These are phyloP conservation scores for Cordyceps cicadae DNA, from an alignment of 2,329 filamentous ascomycete genomes.

Conservation along the genomic window DNA sequence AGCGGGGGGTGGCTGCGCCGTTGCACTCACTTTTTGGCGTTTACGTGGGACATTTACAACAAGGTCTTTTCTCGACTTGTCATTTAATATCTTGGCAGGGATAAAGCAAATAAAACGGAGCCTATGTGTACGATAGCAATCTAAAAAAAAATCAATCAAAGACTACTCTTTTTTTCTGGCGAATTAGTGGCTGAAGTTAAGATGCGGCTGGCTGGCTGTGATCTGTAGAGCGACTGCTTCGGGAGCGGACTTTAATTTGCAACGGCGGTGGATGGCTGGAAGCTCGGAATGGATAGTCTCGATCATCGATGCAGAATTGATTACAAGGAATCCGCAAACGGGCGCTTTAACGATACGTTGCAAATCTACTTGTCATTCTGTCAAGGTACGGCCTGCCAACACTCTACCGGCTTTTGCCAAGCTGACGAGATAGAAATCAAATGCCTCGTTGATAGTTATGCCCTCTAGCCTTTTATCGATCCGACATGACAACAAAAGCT, in stretches of 20 bases:
- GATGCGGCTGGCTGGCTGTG: not conserved
- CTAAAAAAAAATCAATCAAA: not conserved
- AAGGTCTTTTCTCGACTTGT: not conserved
- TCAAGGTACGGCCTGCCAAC: too few species aligned
- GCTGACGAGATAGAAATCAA: too few species aligned
- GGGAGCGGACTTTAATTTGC: not conserved
- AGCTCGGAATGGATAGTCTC: not conserved
- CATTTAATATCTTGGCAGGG: not conserved
- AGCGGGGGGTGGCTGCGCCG: not conserved
- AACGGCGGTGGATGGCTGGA: not conserved
- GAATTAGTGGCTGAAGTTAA: not conserved
- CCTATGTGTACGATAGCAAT: conserved; percentile 3
- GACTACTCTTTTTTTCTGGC: not conserved
- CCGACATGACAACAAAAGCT: too few species aligned
- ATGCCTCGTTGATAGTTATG: too few species aligned
- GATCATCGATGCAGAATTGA: not conserved
- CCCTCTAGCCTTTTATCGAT: too few species aligned
- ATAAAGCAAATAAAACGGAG: not conserved
- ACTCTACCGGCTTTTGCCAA: too few species aligned
- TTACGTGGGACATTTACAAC: conserved; percentile 3
- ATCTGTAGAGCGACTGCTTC: not conserved
- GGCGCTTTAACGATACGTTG: not conserved
- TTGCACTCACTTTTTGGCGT: conserved; percentile 6
- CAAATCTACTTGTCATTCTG: too few species aligned
- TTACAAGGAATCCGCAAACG: not conserved